Evolutionary conservation across 2,329 filamentous ascomycete genomes (phyloP).

Genomic region (Thyridium curvatum): DNA sequence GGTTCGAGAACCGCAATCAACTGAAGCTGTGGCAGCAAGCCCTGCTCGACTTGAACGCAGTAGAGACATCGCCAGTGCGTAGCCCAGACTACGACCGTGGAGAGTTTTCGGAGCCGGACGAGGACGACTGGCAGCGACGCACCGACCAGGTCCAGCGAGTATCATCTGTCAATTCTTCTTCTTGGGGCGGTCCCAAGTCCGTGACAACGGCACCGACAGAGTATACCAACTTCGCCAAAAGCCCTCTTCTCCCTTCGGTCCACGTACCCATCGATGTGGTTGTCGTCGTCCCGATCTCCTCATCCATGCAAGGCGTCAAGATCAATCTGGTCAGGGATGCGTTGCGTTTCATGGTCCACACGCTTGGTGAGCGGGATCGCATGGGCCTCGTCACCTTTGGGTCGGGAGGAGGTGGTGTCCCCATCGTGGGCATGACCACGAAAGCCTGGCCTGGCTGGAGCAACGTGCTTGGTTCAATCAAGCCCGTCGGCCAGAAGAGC

Average conservation of each 20-base stretch:
- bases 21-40: slow-evolving; percentile 88
- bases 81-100: slow-evolving; percentile 72
- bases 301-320: slow-evolving; percentile 99
- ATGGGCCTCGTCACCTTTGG: slow-evolving; percentile 98
- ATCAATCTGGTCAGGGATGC: slow-evolving; percentile 91
- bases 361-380: slow-evolving; percentile 83
- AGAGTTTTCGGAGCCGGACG: slow-evolving; percentile 76
- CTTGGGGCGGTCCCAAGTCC: slow-evolving; percentile 76
- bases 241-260: slow-evolving; percentile 44
- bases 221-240: slow-evolving; percentile 68
- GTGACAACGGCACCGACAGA: slow-evolving; percentile 86
- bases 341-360: slow-evolving; percentile 84
- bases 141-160: slow-evolving; percentile 54
- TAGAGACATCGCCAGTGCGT: slow-evolving; percentile 57
- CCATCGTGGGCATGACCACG: slow-evolving; percentile 95
- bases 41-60: slow-evolving; percentile 72
- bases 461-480: slow-evolving; percentile 78
- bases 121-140: slow-evolving; percentile 74
- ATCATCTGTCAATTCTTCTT: slow-evolving; percentile 70
- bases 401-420: slow-evolving; percentile 85
- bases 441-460: slow-evolving; percentile 92
- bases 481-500: slow-evolving; percentile 93
- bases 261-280: slow-evolving; percentile 95
- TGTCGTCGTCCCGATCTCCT: slow-evolving; percentile 93
- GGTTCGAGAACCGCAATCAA: slow-evolving; percentile 77